Conservation (phyloP, 106 monocot genomes). For the Phalaenopsis aphrodite region DNA sequence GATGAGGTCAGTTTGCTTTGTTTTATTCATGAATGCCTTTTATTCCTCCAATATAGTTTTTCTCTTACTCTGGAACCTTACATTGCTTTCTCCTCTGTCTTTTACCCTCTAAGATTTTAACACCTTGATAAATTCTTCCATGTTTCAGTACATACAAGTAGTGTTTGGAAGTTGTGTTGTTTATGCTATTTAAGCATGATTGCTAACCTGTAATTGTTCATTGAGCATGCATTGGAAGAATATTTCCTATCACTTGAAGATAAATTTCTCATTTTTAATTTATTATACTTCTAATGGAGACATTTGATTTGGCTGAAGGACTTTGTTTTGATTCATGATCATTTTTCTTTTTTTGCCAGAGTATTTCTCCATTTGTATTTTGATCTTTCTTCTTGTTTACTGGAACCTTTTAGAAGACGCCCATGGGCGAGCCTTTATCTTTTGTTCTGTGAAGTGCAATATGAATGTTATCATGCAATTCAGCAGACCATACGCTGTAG, state of each 20-base stretch:
- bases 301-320: background rate
- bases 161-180: background rate
- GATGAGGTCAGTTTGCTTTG: slow-evolving; percentile 59
- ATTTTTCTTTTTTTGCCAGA: background rate
- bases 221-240: background rate
- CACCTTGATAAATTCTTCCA: background rate
- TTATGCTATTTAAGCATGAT: background rate
- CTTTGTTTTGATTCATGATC: background rate
- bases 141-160: background rate
- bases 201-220: background rate
- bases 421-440: background rate
- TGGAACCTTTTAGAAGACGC: background rate
- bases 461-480: background rate
- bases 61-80: background rate
- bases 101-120: background rate
- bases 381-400: background rate
- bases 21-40: background rate
- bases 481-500: background rate
- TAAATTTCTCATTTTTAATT: background rate
- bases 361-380: background rate
- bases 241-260: background rate
- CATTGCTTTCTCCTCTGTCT: background rate
- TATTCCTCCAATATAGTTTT: background rate
- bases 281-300: background rate
- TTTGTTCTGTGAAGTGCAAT: background rate